A percentile compares a stretch with the other conserved stretches of the same genome.
These are phyloP conservation scores for Monosporascus ibericus DNA, from an alignment of 2,329 filamentous ascomycete species.

Conservation along the genomic window DNA sequence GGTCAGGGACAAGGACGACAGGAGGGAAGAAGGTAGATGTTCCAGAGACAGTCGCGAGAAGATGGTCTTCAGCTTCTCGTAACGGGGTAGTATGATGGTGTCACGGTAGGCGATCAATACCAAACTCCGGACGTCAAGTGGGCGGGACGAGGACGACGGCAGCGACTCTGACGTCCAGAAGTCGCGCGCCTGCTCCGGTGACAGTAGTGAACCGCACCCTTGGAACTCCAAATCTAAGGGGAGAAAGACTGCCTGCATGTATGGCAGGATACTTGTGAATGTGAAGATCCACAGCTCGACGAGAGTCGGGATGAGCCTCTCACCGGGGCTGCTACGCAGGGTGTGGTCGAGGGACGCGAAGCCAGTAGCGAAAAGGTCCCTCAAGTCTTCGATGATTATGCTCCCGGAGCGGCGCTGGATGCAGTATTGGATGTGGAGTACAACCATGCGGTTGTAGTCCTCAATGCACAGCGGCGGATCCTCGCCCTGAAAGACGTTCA, in stretches of 20 bases:
- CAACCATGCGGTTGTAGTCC: slow-evolving; percentile 76
- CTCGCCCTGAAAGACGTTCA: slow-evolving; percentile 76
- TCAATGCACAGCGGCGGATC: slow-evolving; percentile 75
- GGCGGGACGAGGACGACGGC: slow-evolving; percentile 42
- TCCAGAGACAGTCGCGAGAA: slow-evolving; percentile 88
- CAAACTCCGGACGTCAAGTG: slow-evolving; percentile 81
- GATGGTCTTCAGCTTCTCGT: slow-evolving; percentile 81
- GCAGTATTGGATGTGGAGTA: slow-evolving; percentile 71
- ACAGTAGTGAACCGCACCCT: slow-evolving; percentile 75
- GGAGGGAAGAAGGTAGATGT: slow-evolving; percentile 53
- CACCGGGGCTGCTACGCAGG: slow-evolving; percentile 71
- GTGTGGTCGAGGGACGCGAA: slow-evolving; percentile 84
- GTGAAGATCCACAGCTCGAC: slow-evolving; percentile 94
- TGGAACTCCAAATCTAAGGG: slow-evolving; percentile 91
- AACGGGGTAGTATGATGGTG: slow-evolving; percentile 78
- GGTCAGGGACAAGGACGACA: slow-evolving; percentile 40
- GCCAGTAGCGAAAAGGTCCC: slow-evolving; percentile 70
- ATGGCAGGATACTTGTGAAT: slow-evolving; percentile 84
- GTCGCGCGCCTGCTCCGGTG: slow-evolving; percentile 70
- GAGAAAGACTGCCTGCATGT: slow-evolving; percentile 91
- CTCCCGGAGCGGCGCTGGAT: slow-evolving; percentile 67
- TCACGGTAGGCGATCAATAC: slow-evolving; percentile 87
- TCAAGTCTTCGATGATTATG: slow-evolving; percentile 68
- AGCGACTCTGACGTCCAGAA: slow-evolving; percentile 61
- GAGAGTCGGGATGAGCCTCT: slow-evolving; percentile 80